Evolutionary conservation across 2,329 filamentous ascomycete species (phyloP), one percentile per base, ranked within the genome.

Genomic region (Dendryphion nanum): DNA sequence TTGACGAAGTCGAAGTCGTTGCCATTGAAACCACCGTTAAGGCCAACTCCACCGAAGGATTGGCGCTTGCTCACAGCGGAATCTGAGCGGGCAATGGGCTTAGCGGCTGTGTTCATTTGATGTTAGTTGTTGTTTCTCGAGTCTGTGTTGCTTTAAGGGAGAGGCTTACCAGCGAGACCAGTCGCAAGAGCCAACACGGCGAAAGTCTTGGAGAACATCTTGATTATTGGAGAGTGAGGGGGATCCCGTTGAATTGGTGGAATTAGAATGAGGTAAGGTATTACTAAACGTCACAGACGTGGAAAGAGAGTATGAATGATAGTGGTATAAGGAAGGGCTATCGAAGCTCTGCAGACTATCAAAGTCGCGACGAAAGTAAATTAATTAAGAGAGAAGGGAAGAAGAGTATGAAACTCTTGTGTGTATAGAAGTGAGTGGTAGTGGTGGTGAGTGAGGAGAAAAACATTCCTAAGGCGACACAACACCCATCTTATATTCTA

Each of bases 201-300:
- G 38, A 51, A 40, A 35, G 45, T 48, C 40, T 53, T 57, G 49
- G 56, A 39, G 47, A 49, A 54, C 59, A 62, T 63, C n/a, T 48
- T 57, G 38, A 46, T 30, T 33, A 14, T 28, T 31, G 29, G 15
- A 18, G 30, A 20, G 33, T 37, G 31, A 37, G 17, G 33, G 44
- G 37, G 33, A 44, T 35, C 47, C 47, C 10, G 3, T 26, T 26
- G 23, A 26, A n/a, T n/a, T 10, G 39, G 40, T 42, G 38, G 39
- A 34, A 57, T 57, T 55, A 57, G 45, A 52, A 44, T 19, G 31
- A 47, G 37, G 34, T 28, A 38, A 35, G 35, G 47, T 44, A 53
- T 48, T 51, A 55, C 19, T 37, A 41, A 49, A 57, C 52, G 57
- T 63, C 58, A 45, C 57, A 59, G 58, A 61, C 57, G 57, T 47